Conservation (phyloP, 2,329 filamentous ascomycete genomes). For the Colletotrichum nymphaeae region DNA sequence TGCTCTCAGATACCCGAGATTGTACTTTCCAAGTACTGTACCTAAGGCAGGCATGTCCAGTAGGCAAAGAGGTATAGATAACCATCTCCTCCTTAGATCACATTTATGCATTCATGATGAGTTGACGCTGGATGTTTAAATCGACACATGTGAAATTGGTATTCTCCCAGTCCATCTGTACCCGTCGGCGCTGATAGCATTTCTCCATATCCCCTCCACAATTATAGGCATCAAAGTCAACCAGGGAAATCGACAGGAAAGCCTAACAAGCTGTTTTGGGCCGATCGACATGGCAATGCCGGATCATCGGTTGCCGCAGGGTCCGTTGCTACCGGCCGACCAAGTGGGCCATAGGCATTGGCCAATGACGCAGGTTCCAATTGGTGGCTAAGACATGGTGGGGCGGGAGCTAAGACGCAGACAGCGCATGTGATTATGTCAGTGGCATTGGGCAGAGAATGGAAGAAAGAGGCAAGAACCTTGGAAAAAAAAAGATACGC, state of each 20-base stretch:
- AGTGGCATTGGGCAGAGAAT: conserved; percentile 17
- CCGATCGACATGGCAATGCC: conserved; percentile 24
- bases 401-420: neutral
- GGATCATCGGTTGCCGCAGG: conserved; percentile 27
- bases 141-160: neutral
- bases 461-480: conserved; percentile 9
- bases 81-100: neutral
- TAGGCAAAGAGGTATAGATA: neutral
- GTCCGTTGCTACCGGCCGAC: conserved; percentile 18
- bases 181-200: neutral
- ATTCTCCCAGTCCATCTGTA: neutral
- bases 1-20: neutral
- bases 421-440: conserved; percentile 31
- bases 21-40: neutral
- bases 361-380: conserved; percentile 11
- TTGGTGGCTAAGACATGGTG: neutral
- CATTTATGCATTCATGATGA: conserved; percentile 2
- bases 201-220: neutral
- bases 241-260: conserved; percentile 13
- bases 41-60: too few species aligned
- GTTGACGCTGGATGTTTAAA: neutral
- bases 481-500: neutral
- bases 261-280: neutral
- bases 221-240: conserved; percentile 10
- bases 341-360: neutral